A percentile compares a stretch with the other conserved stretches of the same genome.
phyloP scores from a whole-genome alignment of 176 grass and related monocot species.

The Aegilops speltoides region DNA sequence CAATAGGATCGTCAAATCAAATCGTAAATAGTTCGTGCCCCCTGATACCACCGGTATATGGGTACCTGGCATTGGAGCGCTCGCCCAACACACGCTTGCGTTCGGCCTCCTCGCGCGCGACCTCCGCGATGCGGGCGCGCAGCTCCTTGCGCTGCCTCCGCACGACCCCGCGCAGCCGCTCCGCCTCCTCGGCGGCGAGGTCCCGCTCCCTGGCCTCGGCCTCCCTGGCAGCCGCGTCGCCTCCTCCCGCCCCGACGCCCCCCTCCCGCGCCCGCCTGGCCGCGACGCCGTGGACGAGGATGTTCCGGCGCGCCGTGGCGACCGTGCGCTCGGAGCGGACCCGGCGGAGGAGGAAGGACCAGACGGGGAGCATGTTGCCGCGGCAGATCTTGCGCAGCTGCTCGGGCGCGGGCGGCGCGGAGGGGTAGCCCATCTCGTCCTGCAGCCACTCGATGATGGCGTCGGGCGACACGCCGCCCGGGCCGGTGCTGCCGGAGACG shows the following conservation, averaged over 20 bases:
- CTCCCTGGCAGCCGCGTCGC: slow-evolving; percentile 60
- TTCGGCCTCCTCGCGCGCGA: slow-evolving; percentile 81
- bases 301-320: slow-evolving; percentile 80
- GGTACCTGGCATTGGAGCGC: slow-evolving; percentile 89
- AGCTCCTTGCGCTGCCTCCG: slow-evolving; percentile 95
- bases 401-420: slow-evolving; percentile 65
- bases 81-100: slow-evolving; percentile 85
- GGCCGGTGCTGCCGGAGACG: slow-evolving; percentile 50
- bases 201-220: slow-evolving; percentile 84
- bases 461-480: slow-evolving; percentile 69
- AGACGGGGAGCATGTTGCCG: slow-evolving; percentile 95
- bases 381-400: slow-evolving; percentile 99
- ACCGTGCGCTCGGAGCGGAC: slow-evolving; percentile 94
- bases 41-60: neutral
- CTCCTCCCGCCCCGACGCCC: slow-evolving; percentile 21
- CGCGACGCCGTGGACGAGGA: slow-evolving; percentile 84
- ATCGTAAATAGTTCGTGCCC: neutral
- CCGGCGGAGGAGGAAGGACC: slow-evolving; percentile 89
- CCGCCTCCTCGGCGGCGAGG: slow-evolving; percentile 87
- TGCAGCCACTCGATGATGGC: slow-evolving; percentile 97
- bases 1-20: neutral
- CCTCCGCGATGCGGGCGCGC: slow-evolving; percentile 74
- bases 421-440: slow-evolving; percentile 97
- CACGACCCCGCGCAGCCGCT: slow-evolving; percentile 81
- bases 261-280: slow-evolving; percentile 61